Evolutionary conservation across 768 basidiomycete species (phyloP).

Genomic region (Pisolithus marmoratus): DNA sequence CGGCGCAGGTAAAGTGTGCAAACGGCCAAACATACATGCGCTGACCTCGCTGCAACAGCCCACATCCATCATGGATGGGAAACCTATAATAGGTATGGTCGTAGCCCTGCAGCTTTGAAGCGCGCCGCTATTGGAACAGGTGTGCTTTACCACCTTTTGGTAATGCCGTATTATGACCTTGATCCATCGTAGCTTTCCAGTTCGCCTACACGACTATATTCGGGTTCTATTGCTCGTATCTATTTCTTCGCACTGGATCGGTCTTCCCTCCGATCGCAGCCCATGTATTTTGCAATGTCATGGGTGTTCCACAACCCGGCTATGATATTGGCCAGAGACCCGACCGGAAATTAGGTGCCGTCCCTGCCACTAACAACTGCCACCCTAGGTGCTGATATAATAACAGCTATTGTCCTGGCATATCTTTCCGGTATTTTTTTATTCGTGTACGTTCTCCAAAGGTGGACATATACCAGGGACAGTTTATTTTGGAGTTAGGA

Average conservation of each 20-base stretch:
- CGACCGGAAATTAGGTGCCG: constrained; percentile 44
- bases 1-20: constrained; percentile 61
- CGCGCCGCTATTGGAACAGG: constrained; percentile 52
- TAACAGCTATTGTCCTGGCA: constrained; percentile 45
- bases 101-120: constrained; percentile 56
- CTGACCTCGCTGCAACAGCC: constrained; percentile 40
- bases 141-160: constrained; percentile 26
- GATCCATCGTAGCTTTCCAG: constrained; percentile 62
- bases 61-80: constrained; percentile 94
- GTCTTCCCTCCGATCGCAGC: constrained; percentile 71
- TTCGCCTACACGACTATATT: constrained; percentile 88
- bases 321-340: constrained; percentile 54
- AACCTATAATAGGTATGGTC: constrained; percentile 67
- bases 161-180: constrained; percentile 11
- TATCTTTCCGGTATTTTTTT: constrained; percentile 58
- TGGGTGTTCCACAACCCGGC: constrained; percentile 76
- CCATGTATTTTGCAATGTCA: constrained; percentile 90
- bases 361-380: constrained; percentile 10
- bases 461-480: constrained; percentile 41
- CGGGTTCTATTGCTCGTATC: constrained; percentile 80
- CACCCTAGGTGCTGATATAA: constrained; percentile 7
- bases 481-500: constrained; percentile 39
- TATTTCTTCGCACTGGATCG: constrained; percentile 84
- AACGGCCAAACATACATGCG: background rate
- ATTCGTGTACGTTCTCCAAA: constrained; percentile 48